Evolutionary conservation across 164 flowering plant genomes (phyloP).

Genomic region (Sedum album): DNA sequence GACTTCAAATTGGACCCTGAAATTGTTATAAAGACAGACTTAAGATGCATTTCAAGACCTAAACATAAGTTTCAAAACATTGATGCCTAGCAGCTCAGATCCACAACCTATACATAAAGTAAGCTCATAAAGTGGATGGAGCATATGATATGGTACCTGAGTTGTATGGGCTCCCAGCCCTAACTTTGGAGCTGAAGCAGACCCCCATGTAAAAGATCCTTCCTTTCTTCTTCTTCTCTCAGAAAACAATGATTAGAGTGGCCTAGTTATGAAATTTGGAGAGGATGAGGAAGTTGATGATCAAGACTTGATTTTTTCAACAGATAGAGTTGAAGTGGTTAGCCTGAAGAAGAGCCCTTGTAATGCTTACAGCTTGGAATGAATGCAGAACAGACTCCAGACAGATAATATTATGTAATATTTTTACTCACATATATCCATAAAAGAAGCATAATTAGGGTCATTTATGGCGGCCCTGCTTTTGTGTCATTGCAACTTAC

Average conservation of each 20-base stretch:
- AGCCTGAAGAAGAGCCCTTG: neutral
- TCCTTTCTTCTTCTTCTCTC: neutral
- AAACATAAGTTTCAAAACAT: no score
- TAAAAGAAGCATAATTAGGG: neutral
- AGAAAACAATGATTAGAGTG: neutral
- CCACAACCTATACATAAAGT: no score
- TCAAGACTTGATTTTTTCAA: no score
- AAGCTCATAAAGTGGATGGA: neutral
- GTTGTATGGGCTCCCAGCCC: constrained; percentile 55
- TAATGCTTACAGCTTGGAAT: neutral
- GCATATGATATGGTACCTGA: constrained; percentile 23
- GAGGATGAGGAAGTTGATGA: no score
- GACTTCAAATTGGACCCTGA: neutral
- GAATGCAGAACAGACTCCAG: no score
- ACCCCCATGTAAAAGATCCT: constrained; percentile 44
- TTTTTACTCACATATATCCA: neutral
- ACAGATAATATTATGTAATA: no score
- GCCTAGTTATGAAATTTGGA: no score
- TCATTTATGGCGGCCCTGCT: neutral
- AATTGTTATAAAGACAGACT: no score
- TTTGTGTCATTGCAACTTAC: neutral
- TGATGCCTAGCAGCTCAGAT: no score
- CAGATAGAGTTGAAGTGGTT: neutral
- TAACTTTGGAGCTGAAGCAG: constrained; percentile 60
- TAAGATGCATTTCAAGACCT: no score